Conservation (phyloP, 768 basidiomycete genomes). For the Lactifluus subvellereus region DNA sequence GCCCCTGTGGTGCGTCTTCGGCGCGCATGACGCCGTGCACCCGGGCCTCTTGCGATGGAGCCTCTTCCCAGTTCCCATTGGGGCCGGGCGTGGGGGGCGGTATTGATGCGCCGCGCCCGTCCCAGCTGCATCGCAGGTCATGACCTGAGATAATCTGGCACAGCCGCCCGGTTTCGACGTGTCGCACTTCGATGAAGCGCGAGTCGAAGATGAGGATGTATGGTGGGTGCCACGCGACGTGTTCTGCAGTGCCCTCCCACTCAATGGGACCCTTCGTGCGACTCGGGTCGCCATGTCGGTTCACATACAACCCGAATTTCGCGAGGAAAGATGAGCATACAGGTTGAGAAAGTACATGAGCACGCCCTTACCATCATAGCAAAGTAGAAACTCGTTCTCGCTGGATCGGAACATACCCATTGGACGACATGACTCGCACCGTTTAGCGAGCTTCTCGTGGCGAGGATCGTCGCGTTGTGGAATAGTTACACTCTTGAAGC, state of each 20-base stretch:
- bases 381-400: conserved; percentile 83
- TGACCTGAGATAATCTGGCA: too few species aligned
- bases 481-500: conserved; percentile 85
- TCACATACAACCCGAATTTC: conserved; percentile 92
- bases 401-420: conserved; percentile 89
- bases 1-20: conserved; percentile 29
- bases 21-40: conserved; percentile 90
- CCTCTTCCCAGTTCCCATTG: conserved; percentile 41
- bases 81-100: conserved; percentile 37
- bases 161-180: too few species aligned
- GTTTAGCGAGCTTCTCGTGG: conserved; percentile 62
- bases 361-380: too few species aligned
- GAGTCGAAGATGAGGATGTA: too few species aligned
- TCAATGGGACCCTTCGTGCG: too few species aligned
- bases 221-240: too few species aligned
- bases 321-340: conserved; percentile 9
- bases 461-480: conserved; percentile 72
- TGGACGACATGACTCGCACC: too few species aligned
- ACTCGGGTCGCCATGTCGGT: too few species aligned
- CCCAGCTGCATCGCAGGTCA: conserved; percentile 85
- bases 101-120: conserved; percentile 54
- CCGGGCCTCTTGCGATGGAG: conserved; percentile 67
- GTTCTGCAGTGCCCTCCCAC: too few species aligned
- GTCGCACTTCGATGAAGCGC: too few species aligned
- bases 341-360: not conserved